phyloP scores from a whole-genome alignment of 208 protist genomes.

The Porcisia deanei region DNA sequence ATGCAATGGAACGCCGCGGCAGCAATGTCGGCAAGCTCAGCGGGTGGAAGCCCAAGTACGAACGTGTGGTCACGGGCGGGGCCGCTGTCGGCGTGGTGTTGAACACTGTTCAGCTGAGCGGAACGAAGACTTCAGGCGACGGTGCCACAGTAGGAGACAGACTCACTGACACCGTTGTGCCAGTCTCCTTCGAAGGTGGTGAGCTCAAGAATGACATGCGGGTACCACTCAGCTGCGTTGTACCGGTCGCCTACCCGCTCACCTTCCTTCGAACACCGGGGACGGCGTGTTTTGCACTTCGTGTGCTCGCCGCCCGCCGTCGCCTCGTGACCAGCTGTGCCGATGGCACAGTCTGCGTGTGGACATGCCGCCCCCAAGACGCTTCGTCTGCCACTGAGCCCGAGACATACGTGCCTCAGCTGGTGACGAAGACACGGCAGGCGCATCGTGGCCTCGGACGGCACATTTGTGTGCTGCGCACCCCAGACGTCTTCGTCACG shows the following conservation, averaged over 20 bases:
- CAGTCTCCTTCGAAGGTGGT: conserved; percentile 56
- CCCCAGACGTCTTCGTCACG: conserved; percentile 71
- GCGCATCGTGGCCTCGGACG: conserved; percentile 42
- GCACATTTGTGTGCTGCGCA: conserved; percentile 55
- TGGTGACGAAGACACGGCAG: conserved; percentile 29
- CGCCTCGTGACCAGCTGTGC: conserved; percentile 63
- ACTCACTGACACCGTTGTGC: conserved; percentile 39
- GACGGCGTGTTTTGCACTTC: conserved; percentile 55
- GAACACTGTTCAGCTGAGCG: conserved; percentile 36
- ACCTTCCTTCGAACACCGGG: conserved; percentile 36
- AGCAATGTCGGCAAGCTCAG: conserved; percentile 12
- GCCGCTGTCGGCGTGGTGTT: conserved; percentile 62
- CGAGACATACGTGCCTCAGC: conserved; percentile 39
- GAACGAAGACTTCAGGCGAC: neutral
- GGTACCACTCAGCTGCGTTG: conserved; percentile 65
- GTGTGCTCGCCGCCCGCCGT: conserved; percentile 40
- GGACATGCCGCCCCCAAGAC: conserved; percentile 30
- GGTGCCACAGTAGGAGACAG: conserved; percentile 10
- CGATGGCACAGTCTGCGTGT: conserved; percentile 56
- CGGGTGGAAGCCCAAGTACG: conserved; percentile 78
- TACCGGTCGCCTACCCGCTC: conserved; percentile 70
- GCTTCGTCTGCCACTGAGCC: neutral
- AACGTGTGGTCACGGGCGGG: conserved; percentile 41
- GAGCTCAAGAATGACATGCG: conserved; percentile 59
- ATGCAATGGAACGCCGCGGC: neutral